phyloP scores from a whole-genome alignment of 768 basidiomycete species.

The Chlorophyllum brunneum region DNA sequence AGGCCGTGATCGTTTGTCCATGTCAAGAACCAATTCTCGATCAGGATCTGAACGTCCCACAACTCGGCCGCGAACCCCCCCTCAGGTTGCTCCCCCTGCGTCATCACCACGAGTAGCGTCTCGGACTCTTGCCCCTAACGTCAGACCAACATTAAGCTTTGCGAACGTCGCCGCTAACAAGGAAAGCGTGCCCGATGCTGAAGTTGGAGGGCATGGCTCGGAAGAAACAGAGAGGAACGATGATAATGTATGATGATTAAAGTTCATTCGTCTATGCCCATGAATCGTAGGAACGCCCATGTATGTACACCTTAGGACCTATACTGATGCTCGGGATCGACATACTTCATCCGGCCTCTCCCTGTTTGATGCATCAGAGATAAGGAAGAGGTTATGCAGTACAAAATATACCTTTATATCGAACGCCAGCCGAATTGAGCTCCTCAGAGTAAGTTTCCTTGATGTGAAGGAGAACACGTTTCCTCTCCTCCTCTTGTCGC shows the following conservation, averaged over 20 bases:
- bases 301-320: neutral
- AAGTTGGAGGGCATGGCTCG: conserved; percentile 17
- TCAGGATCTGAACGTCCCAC: conserved; percentile 44
- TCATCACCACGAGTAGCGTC: conserved; percentile 25
- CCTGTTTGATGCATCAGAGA: conserved; percentile 28
- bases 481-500: conserved; percentile 43
- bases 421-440: conserved; percentile 41
- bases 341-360: conserved; percentile 64
- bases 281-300: neutral
- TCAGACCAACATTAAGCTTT: conserved; percentile 77
- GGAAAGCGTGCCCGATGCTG: conserved; percentile 23
- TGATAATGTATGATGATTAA: conserved; percentile 13
- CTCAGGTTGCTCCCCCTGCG: conserved; percentile 26
- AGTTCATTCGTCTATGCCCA: neutral
- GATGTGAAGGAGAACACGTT: conserved; percentile 45
- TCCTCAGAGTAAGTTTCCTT: conserved; percentile 33
- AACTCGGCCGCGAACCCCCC: conserved; percentile 29
- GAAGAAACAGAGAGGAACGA: conserved; percentile 18
- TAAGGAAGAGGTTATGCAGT: neutral
- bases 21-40: conserved; percentile 51
- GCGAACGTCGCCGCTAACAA: conserved; percentile 68
- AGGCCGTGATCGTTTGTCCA: conserved; percentile 52
- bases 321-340: conserved; percentile 44
- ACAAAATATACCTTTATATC: conserved; percentile 54
- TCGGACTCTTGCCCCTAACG: conserved; percentile 39